Evolutionary conservation across 2,329 filamentous ascomycete genomes (phyloP), one percentile per base, ranked within the genome.

Genomic region (Coniochaeta hoffmannii): DNA sequence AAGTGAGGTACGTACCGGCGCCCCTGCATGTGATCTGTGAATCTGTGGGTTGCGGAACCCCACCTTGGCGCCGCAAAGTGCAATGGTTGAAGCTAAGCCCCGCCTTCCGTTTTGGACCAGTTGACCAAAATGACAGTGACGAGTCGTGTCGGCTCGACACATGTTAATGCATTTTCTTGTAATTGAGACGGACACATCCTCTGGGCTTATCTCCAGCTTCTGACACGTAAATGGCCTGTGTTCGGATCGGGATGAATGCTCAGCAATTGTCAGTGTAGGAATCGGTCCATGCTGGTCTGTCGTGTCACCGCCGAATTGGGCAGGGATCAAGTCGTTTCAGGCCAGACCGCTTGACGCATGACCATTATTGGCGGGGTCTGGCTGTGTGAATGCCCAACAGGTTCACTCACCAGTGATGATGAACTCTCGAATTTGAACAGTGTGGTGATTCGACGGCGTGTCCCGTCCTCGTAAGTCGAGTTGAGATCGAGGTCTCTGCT

Each of bases 241-340:
- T n/a, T n/a, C n/a, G n/a, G n/a, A n/a, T n/a, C n/a, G n/a, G n/a
- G n/a, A n/a, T n/a, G n/a, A n/a, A n/a, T n/a, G n/a, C n/a, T n/a
- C n/a, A n/a, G n/a, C n/a, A n/a, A n/a, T n/a, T n/a, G n/a, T n/a
- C n/a, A n/a, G n/a, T n/a, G n/a, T n/a, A n/a, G n/a, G n/a, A 50
- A 19, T 30, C 24, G 17, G 26, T 49, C 17, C 14, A n/a, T 52
- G 24, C 35, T 41, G 35, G 15, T 49, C 22, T 46, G 24, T 51
- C 46, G 54, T 56, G 54, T 56, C 54, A 44, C 50, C 41, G 54
- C 34, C 14, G 35, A 49, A 52, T 56, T 56, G 54, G 54, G 31
- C 19, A 32, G 41, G 41, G 22, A 12, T 41, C 32, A 2, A n/a
- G 4, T 41, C 10, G 36, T 41, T 41, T 41, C 36, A 41, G 6